Evolutionary conservation across 2,329 filamentous ascomycete genomes (phyloP), one percentile per base, ranked within the genome.

Genomic region (Bipolaris sorokiniana): DNA sequence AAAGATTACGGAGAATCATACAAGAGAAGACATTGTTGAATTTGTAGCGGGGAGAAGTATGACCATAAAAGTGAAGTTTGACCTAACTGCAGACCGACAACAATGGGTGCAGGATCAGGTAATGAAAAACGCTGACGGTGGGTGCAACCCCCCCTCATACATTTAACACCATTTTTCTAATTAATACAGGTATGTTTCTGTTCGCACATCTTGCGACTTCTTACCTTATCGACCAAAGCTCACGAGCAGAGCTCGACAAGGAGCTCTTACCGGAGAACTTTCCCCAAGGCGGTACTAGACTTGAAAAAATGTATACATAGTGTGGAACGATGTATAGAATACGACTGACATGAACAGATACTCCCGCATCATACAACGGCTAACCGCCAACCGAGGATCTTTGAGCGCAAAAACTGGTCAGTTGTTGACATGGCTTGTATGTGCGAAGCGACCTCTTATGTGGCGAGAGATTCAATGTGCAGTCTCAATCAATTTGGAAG

Each of bases 381-480:
- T 46, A 0, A 59, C 65, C 2, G 13, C 16, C 3, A 2, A 3
- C 0, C 31, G 34, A 22, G 63, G 67, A 22, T 67, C 68, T 65
- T 40, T 47, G 1, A 59, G 53, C 9, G 61, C 64, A 0, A 66
- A 59, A 9, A 66, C 34, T 37, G 6, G 31, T 6, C 22, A 61
- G 37, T 52, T 72, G 7, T 51, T 73, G 6, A 66, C 65, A 1
- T 73, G 67, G 68, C 63, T 73, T 56, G 58, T 71, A 3, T 72
- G 68, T 38, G 65, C 67, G 3, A 71, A 72, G 57, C 63, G 70
- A 7, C 61, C 58, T 26, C 54, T 73, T 5, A 66, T 59, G 0
- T 70, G 64, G 69, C 64, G 58, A 33, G 70, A 72, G 47, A 68
- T 71, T 1, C 70, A 73, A 56, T 59, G 65, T 5, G 69, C 66